Evolutionary conservation across 768 basidiomycete species (phyloP), one percentile per base, ranked within the genome.

Genomic region (Suillus cothurnatus): DNA sequence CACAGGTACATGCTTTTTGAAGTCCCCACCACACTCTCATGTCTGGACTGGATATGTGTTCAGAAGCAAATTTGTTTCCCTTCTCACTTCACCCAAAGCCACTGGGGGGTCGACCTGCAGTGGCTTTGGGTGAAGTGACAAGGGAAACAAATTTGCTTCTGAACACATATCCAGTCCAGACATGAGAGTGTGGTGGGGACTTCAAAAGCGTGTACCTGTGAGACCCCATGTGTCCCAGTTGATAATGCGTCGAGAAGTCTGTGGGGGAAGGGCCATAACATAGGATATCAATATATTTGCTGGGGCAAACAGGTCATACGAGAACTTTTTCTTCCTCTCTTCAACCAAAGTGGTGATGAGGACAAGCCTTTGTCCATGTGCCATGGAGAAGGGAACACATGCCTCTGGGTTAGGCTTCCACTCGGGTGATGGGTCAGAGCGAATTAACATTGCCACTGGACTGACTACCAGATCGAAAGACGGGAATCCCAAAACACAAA

Each of bases 21-120:
- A 66, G 38, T 73, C 74, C 8, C 73, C 73, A 43, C 80, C 74
- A 31, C 76, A 75, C 47, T 81, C 83, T 15, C 67, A 72, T 31
- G 73, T 79, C 28, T 88, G 87, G 86, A 84, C 85, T 7, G 88
- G 86, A 74, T 85, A 85, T 67, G 81, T 86, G 19, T 81, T 80
- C 67, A 87, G 86, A 26, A 78, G 78, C 32, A 80, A 78, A 64
- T 86, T 80, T 60, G 80, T 79, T 67, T 78, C 65, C 52, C 76
- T 67, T 41, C 26, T 45, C 31, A 53, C 70, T 17, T 55, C 61
- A 31, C 47, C 47, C 12, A 49, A 14, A 28, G 15, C 15, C 15
- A 17, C 7, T 3, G 7, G 15, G 28, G 49, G 26, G 63, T 47
- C 61, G 50, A 1, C 26, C 49, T 50, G 26, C 7, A 3, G 7